Evolutionary conservation across 2,329 filamentous ascomycete species (phyloP).

Genomic region (Arthrobotrys pseudoclavata): DNA sequence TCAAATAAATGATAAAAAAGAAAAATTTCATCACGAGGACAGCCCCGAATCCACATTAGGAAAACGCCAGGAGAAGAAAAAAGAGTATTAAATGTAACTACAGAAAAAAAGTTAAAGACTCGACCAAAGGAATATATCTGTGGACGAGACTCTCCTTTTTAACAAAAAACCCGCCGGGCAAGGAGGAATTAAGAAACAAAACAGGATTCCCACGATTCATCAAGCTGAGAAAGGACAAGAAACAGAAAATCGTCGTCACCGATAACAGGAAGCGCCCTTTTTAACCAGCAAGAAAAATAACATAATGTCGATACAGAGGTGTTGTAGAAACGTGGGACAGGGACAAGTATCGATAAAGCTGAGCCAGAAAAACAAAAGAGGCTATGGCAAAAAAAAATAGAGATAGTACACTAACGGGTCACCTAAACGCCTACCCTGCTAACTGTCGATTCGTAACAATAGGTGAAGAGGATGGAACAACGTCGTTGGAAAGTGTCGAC

Average conservation of each 20-base stretch:
- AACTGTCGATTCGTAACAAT: slow-evolving; percentile 40
- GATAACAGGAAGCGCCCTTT: slow-evolving; percentile 7
- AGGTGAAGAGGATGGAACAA: slow-evolving; percentile 32
- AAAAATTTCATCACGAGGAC: slow-evolving; percentile 40
- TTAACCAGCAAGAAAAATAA: slow-evolving; percentile 11
- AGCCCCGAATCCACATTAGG: slow-evolving; percentile 31
- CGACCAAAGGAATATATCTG: slow-evolving; percentile 30
- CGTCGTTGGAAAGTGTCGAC: slow-evolving; percentile 13
- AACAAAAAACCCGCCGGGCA: not conserved
- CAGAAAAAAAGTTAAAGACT: slow-evolving; percentile 17
- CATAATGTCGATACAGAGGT: not conserved
- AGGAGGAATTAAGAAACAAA: slow-evolving; percentile 17
- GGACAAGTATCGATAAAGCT: not conserved
- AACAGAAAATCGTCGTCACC: slow-evolving; percentile 10
- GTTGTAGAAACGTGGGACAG: not conserved
- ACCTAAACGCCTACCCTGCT: slow-evolving; percentile 54
- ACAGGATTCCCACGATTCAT: slow-evolving; percentile 18
- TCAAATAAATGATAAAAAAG: not conserved
- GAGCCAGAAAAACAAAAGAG: not conserved
- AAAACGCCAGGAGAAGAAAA: slow-evolving; percentile 50
- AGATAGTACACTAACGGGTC: slow-evolving; percentile 31
- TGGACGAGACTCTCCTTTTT: slow-evolving; percentile 7
- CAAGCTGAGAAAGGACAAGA: slow-evolving; percentile 4
- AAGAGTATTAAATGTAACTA: slow-evolving; percentile 29
- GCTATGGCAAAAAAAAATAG: slow-evolving; percentile 2